These are phyloP conservation scores for Paramecium biaurelia DNA, from an alignment of 73 alveolate species.

Conservation along the genomic window DNA sequence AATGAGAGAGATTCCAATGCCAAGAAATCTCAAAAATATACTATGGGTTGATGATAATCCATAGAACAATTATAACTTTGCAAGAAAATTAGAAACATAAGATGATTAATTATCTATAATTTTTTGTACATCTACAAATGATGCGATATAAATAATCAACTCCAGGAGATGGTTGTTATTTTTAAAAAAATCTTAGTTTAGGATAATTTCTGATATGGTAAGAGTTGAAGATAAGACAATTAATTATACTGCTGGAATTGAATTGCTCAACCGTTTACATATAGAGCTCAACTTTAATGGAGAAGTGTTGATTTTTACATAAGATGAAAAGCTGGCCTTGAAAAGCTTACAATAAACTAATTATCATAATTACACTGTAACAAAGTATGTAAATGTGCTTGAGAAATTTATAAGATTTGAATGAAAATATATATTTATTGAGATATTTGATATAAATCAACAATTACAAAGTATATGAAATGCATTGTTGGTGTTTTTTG, in stretches of 20 bases:
- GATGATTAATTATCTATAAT: neutral
- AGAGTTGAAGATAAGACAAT: neutral
- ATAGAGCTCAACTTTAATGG: no score
- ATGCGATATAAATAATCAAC: neutral
- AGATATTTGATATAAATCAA: no score
- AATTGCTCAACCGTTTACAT: no score
- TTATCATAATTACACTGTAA: no score
- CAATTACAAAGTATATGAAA: no score
- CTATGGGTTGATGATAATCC: neutral
- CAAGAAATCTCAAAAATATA: neutral
- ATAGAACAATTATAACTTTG: neutral
- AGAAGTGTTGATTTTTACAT: no score
- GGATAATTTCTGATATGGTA: neutral
- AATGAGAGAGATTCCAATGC: neutral
- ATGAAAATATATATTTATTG: no score
- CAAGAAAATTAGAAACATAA: neutral
- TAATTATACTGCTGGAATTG: no score
- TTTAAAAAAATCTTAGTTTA: neutral
- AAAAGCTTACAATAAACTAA: no score
- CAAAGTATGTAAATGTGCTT: no score
- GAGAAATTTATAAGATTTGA: no score
- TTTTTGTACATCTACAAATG: neutral
- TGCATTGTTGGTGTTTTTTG: neutral
- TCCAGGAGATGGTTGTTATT: neutral
- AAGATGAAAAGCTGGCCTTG: no score